A percentile compares a stretch with the other conserved stretches of the same genome.
Conservation (phyloP, 768 basidiomycete genomes). For the Suillus cothurnatus region DNA sequence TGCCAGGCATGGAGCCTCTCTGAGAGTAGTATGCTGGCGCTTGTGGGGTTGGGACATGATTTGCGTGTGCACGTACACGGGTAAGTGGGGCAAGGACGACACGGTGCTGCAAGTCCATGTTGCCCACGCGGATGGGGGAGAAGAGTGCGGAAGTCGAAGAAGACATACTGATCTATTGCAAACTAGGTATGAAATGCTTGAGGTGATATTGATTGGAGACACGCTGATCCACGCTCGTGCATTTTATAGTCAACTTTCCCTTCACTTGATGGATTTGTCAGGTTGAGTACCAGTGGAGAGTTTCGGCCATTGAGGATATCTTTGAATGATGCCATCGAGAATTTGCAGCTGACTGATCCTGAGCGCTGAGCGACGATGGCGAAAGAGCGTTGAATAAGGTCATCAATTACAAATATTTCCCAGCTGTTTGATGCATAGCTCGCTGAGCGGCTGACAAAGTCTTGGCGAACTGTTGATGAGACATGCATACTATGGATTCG, state of each 20-base stretch:
- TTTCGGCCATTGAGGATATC: too few relatives aligned
- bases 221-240: background rate
- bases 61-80: conserved; percentile 39
- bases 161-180: background rate
- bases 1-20: conserved; percentile 49
- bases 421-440: too few relatives aligned
- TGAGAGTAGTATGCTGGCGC: conserved; percentile 52
- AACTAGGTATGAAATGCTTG: background rate
- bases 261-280: background rate
- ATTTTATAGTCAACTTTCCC: background rate
- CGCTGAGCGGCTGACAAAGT: too few relatives aligned
- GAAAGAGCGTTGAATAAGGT: too few relatives aligned
- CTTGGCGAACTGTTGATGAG: too few relatives aligned
- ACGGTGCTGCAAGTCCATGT: conserved; percentile 46
- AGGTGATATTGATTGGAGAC: background rate
- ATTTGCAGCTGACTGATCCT: too few relatives aligned
- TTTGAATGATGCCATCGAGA: too few relatives aligned
- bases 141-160: conserved; percentile 37
- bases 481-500: too few relatives aligned
- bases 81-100: conserved; percentile 59
- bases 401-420: too few relatives aligned
- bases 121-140: conserved; percentile 47
- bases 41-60: conserved; percentile 40
- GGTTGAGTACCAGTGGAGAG: background rate
- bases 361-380: too few relatives aligned